Percentiles rank a stretch among this genome's conserved stretches.
Evolutionary conservation across 1,284 basidiomycete species (phyloP).

Genomic region (Sporisorium scitamineum): DNA sequence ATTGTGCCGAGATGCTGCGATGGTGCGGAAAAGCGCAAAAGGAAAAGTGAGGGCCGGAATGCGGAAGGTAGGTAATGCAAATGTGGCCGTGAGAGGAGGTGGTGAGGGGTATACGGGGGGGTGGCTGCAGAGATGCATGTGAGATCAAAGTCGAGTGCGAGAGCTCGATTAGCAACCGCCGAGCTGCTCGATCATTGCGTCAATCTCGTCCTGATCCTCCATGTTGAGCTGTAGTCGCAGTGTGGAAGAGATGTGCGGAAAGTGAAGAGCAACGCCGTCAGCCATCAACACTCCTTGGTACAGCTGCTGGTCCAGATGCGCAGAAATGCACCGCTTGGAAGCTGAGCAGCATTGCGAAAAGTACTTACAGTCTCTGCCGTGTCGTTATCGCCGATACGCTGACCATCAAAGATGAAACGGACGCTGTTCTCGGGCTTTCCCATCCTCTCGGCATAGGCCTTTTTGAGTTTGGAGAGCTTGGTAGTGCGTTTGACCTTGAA

Average conservation of each 20-base stretch:
- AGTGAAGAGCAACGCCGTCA: neutral
- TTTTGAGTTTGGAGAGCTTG: constrained; percentile 90
- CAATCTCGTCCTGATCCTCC: constrained; percentile 69
- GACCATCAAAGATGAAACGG: constrained; percentile 68
- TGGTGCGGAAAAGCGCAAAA: neutral
- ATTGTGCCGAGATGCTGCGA: neutral
- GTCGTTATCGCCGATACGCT: constrained; percentile 66
- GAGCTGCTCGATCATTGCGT: constrained; percentile 69
- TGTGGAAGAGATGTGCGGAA: neutral
- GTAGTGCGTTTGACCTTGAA: constrained; percentile 98
- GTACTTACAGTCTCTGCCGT: constrained; percentile 66
- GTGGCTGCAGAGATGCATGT: neutral
- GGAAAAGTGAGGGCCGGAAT: neutral
- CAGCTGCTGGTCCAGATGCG: neutral
- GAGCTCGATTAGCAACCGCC: constrained; percentile 49
- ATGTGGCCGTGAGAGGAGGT: neutral
- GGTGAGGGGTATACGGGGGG: constrained; percentile 26
- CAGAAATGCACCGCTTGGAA: neutral
- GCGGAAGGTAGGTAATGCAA: neutral
- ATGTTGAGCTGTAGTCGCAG: constrained; percentile 59
- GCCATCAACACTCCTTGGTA: neutral
- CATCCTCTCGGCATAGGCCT: constrained; percentile 91
- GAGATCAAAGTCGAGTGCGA: neutral
- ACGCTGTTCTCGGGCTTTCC: constrained; percentile 75
- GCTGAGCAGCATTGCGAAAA: neutral